phyloP scores from a whole-genome alignment of 495 filamentous ascomycete species.

The Penicillium roqueforti region DNA sequence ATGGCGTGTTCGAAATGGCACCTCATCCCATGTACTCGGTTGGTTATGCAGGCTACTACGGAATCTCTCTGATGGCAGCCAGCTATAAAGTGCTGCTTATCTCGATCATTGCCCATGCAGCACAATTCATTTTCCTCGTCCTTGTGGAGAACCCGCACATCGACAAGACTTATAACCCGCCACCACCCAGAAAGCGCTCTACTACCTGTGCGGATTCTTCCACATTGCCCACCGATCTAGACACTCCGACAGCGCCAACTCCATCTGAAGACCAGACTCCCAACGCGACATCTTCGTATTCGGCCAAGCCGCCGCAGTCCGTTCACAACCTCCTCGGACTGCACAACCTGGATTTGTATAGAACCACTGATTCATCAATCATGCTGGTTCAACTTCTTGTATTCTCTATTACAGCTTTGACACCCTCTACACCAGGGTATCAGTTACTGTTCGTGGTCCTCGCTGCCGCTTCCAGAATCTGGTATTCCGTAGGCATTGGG shows the following conservation, averaged over 20 bases:
- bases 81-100: conserved; percentile 97
- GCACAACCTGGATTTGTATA: conserved; percentile 80
- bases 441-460: conserved; percentile 76
- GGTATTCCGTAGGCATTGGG: conserved; percentile 88
- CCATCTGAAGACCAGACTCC: conserved; percentile 36
- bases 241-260: conserved; percentile 35
- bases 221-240: conserved; percentile 30
- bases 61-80: conserved; percentile 96
- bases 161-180: conserved; percentile 94
- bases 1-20: conserved; percentile 98
- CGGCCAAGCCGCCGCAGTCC: conserved; percentile 51
- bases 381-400: conserved; percentile 71
- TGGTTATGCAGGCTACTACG: conserved; percentile 96
- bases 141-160: conserved; percentile 96
- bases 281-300: conserved; percentile 36
- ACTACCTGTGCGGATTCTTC: conserved; percentile 37
- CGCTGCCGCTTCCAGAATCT: conserved; percentile 79
- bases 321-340: conserved; percentile 79
- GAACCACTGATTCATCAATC: conserved; percentile 76
- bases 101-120: conserved; percentile 89
- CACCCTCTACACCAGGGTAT: conserved; percentile 69
- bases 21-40: conserved; percentile 99
- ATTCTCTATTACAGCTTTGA: conserved; percentile 64
- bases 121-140: conserved; percentile 88
- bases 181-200: conserved; percentile 64